Conservation (phyloP, 169 alveolate genomes). For the Cryptosporidium canis region DNA sequence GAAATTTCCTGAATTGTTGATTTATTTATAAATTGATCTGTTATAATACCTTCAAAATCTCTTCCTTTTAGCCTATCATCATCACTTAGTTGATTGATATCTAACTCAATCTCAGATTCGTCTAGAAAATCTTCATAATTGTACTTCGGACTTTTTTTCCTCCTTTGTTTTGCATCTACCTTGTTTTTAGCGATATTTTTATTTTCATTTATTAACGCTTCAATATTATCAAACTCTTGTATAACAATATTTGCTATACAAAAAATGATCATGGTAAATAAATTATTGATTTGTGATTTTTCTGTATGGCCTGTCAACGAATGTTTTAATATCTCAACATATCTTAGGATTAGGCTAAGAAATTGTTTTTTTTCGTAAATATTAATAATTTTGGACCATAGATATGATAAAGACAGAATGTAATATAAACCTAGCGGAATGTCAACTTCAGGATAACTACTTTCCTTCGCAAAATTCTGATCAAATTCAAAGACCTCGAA, state of each 20-base stretch:
- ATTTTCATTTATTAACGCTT: not conserved
- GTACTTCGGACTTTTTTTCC: not conserved
- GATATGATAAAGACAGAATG: slow-evolving; percentile 16
- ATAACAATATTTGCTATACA: slow-evolving; percentile 18
- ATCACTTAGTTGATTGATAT: not conserved
- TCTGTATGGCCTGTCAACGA: not conserved
- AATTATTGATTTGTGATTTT: not conserved
- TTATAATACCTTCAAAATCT: not conserved
- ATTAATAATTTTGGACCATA: slow-evolving; percentile 22
- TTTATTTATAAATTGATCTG: not conserved
- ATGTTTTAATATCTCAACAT: not conserved
- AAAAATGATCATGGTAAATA: slow-evolving; percentile 16
- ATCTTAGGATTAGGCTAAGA: not conserved
- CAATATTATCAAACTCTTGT: slow-evolving; percentile 27
- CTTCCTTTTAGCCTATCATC: not conserved
- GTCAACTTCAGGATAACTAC: not conserved
- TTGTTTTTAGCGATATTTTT: not conserved
- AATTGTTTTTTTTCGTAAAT: slow-evolving; percentile 4
- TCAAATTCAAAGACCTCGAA: not conserved
- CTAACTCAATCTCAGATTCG: slow-evolving; percentile 22
- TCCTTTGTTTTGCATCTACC: not conserved
- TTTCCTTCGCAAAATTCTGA: not conserved
- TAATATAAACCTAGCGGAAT: slow-evolving; percentile 13
- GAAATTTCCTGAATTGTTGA: slow-evolving; percentile 3
- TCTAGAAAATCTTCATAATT: not conserved